A percentile compares a stretch with the other conserved stretches of the same genome.
Conservation (phyloP, 805 yeast genomes). For the Myxozyma sirexii region DNA sequence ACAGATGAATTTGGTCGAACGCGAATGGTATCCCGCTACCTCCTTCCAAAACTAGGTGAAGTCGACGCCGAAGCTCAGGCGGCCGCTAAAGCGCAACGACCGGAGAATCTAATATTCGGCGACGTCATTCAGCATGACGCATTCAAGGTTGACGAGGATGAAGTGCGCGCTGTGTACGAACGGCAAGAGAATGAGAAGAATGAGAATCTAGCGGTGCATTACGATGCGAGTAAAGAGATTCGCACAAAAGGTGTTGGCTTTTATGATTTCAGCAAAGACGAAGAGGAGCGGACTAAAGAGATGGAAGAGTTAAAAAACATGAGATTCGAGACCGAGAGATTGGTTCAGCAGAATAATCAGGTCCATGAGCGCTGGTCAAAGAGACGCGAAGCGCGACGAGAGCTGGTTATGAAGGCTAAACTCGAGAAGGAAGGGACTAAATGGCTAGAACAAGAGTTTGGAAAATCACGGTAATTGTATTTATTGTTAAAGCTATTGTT, state of each 20-base stretch:
- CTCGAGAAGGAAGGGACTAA: conserved; percentile 8
- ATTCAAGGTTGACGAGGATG: conserved; percentile 32
- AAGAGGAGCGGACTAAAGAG: conserved; percentile 24
- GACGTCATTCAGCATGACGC: conserved; percentile 35
- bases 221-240: conserved; percentile 35
- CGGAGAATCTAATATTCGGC: conserved; percentile 34
- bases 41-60: conserved; percentile 7
- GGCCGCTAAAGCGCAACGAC: conserved; percentile 13
- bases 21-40: conserved; percentile 27
- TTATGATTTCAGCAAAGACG: conserved; percentile 35
- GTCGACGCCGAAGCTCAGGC: conserved; percentile 13
- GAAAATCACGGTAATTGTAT: background rate
- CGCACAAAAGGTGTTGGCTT: conserved; percentile 37
- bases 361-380: conserved; percentile 12
- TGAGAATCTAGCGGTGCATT: conserved; percentile 26
- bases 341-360: conserved; percentile 5
- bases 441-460: conserved; percentile 12
- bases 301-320: conserved; percentile 32
- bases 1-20: conserved; percentile 38
- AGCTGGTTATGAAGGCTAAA: conserved; percentile 8
- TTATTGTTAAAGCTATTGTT: background rate
- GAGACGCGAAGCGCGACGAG: conserved; percentile 15
- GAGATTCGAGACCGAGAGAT: conserved; percentile 26
- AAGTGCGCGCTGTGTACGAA: conserved; percentile 28
- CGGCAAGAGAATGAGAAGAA: conserved; percentile 17